Evolutionary conservation across 2,329 filamentous ascomycete species (phyloP).

Genomic region (Aspergillus felis): DNA sequence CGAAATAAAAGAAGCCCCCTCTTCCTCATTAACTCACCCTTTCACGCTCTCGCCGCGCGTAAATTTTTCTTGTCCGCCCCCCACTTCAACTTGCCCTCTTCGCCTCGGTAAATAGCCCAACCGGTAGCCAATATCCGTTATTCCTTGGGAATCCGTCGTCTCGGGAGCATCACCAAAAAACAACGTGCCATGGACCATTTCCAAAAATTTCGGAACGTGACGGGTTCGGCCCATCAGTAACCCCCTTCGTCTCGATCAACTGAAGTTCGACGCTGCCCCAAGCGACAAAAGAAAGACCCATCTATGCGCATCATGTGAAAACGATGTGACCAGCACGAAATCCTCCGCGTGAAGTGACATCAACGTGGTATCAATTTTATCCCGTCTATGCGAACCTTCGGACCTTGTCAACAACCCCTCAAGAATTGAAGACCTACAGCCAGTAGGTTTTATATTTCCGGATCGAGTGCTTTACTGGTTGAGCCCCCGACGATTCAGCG

Average conservation of each 20-base stretch:
- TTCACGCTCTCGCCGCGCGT: background rate
- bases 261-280: background rate
- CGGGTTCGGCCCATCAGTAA: background rate
- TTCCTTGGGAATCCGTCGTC: background rate
- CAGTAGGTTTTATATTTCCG: background rate
- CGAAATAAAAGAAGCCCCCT: background rate
- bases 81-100: background rate
- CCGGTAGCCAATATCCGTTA: background rate
- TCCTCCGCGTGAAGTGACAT: conserved; percentile 8
- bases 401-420: background rate
- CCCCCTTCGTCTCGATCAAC: background rate
- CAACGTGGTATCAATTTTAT: background rate
- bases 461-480: conserved; percentile 20
- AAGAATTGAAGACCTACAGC: background rate
- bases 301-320: conserved; percentile 3
- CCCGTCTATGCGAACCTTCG: background rate
- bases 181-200: background rate
- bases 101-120: background rate
- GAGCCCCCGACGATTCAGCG: conserved; percentile 40
- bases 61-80: background rate
- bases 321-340: conserved; percentile 24
- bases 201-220: too few relatives aligned
- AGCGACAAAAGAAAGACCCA: background rate
- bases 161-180: background rate
- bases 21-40: conserved; percentile 9